Base-by-base conservation (phyloP, 495 filamentous ascomycete genomes). In the Aspergillus bridgeri region DNA sequence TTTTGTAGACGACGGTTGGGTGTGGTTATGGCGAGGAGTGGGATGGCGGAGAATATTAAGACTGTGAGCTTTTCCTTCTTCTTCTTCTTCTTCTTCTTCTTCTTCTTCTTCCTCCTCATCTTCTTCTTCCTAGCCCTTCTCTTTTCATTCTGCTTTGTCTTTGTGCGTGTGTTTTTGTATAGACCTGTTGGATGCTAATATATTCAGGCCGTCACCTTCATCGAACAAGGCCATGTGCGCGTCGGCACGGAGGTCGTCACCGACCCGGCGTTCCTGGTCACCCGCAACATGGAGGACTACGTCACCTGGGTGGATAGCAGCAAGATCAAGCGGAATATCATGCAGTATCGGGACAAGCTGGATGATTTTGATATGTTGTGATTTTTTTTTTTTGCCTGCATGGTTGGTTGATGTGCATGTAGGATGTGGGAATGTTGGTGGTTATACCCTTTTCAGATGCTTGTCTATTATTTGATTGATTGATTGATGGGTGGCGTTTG, bases 281-380 rank as follows among this genome's bases (percentile, higher is more conserved):
- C 75, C 29, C 80, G 86, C 58, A 90, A 86, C 63, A 89, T 96
- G 86, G 94, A 98, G 76, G 94, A 98, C 72, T 97, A 93, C 57
- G 88, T 98, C 22, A 98, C 94, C 4, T 98, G 94, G 94, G 89
- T 93, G 25, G 90, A 95, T 62, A 89, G 88, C 51, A 92, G 89
- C 70, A 97, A 96, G 89, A 96, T 98, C 76, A 96, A 94, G 86
- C 81, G 88, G 66, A 93, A 88, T 63, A 92, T 97, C 56, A 83
- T 96, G 84, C 87, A 86, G 68, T 98, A 98, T 69, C 84, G 91
- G 57, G 90, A 96, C 72, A 91, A 96, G 76, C 69, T 96, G 76
- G 94, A 98, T 78, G 94, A 98, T 74, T 98, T 93, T 68, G 95
- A 98, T 78, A 77, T 96, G 64, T 76, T 96, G 63, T 95, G 61